Evolutionary conservation across 2,329 filamentous ascomycete genomes (phyloP).

Genomic region (Sarocladiaceae sp.): DNA sequence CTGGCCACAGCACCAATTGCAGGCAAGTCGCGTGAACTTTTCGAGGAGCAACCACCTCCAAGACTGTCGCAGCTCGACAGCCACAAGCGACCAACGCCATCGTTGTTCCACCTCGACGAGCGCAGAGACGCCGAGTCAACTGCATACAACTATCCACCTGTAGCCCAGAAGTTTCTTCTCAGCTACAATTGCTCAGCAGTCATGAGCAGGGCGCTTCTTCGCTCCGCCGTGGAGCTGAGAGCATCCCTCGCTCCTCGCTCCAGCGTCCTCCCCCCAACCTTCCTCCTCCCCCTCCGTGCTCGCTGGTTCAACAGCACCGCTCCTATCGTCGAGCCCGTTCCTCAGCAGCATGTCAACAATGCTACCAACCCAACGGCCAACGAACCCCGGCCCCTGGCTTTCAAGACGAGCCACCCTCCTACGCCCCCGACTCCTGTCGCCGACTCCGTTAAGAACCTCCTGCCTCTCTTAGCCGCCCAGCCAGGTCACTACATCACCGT

Average conservation of each 20-base stretch:
- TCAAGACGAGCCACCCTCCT: slow-evolving; percentile 33
- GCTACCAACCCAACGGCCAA: slow-evolving; percentile 28
- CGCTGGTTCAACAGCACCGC: slow-evolving; percentile 42
- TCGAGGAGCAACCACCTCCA: slow-evolving; percentile 2
- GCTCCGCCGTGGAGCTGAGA: slow-evolving; percentile 57
- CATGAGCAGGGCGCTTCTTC: slow-evolving; percentile 56
- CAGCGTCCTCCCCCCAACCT: slow-evolving; percentile 34
- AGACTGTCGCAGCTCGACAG: background rate
- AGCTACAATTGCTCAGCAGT: no score
- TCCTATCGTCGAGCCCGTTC: slow-evolving; percentile 39
- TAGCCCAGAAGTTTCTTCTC: no score
- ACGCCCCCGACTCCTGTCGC: slow-evolving; percentile 37
- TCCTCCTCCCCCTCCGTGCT: slow-evolving; percentile 27
- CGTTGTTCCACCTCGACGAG: background rate
- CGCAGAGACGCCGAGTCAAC: background rate
- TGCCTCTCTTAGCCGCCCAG: slow-evolving; percentile 67
- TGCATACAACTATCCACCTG: no score
- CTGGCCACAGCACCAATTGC: background rate
- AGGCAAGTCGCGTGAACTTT: slow-evolving; percentile 8
- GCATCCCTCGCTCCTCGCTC: slow-evolving; percentile 25
- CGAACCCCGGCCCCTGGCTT: slow-evolving; percentile 28
- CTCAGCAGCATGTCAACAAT: slow-evolving; percentile 28
- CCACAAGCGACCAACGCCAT: background rate
- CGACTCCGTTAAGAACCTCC: slow-evolving; percentile 51
- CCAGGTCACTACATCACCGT: slow-evolving; percentile 71